Percentiles rank a stretch among this genome's conserved stretches.
phyloP scores from a whole-genome alignment of 768 basidiomycete genomes.

The Rhizopogon vesiculosus region DNA sequence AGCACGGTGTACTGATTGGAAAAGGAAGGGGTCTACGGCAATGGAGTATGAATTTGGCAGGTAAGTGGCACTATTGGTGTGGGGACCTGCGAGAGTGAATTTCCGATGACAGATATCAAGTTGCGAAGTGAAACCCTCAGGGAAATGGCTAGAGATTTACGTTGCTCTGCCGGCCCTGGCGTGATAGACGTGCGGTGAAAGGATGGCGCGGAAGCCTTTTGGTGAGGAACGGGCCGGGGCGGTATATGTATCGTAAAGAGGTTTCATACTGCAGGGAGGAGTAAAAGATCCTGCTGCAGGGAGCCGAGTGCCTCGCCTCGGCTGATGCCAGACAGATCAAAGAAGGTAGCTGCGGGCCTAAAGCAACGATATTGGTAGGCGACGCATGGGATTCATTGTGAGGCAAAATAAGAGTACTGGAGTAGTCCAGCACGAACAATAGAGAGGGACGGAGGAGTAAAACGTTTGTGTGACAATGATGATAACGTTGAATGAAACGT shows the following conservation, averaged over 20 bases:
- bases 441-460: neutral
- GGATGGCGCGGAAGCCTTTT: conserved; percentile 6
- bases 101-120: conserved; percentile 6
- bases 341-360: neutral
- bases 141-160: conserved; percentile 16
- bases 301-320: conserved; percentile 2
- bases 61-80: conserved; percentile 1
- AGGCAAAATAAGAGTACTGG: conserved; percentile 5
- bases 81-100: conserved; percentile 6
- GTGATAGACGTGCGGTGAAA: conserved; percentile 8
- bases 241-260: conserved; percentile 5
- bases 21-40: conserved; percentile 9
- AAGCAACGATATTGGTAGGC: conserved; percentile 9
- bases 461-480: neutral
- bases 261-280: conserved; percentile 10
- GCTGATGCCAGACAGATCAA: neutral
- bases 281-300: conserved; percentile 3
- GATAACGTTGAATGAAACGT: neutral
- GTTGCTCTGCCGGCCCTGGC: conserved; percentile 13
- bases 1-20: conserved; percentile 7
- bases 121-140: conserved; percentile 1
- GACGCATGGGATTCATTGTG: conserved; percentile 9
- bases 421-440: too few species aligned
- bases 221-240: neutral
- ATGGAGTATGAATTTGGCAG: conserved; percentile 9